Base-by-base conservation (phyloP, 257 asterid genomes). In the Marsdenia floribunda region DNA sequence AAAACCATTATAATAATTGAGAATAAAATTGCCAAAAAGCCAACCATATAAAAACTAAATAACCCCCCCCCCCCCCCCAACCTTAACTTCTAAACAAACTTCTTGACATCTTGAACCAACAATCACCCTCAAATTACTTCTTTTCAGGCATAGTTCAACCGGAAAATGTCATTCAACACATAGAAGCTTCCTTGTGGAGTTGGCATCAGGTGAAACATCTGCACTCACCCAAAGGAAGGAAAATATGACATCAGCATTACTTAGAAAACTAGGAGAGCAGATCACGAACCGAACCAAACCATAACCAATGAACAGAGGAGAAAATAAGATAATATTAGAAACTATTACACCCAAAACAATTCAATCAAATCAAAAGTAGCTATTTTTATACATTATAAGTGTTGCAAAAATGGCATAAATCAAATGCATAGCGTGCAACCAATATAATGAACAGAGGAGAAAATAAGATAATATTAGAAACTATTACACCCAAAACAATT, bases 161-260 rank as follows among this genome's bases (percentile, higher is more conserved):
- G 95, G 90, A 93, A 93, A 50, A 93, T 89, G 87, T 93, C 98
- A 60, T 93, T 93, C 73, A 78, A 78, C 82, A 93, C 98, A 19
- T 88, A 93, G 82, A 87, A 91, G 88, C 93, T 91, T 75, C 91
- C 97, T 76, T 83, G 93, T 53, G 88, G 86, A n/a, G 97, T 89
- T 22, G 96, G 96, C 87, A 93, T 86, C 91, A 93, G 82, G 74
- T 93, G 98, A 84, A 93, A 91, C 97, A 93, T 84, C 98, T 93
- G 95, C 72, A 75, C 29, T 6, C 49, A 52, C 22, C 18, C 22
- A 71, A 52, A 15, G 16, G 3, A 64, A 9, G 3, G 49, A 16
- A 52, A 52, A 52, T 2, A 37, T 65, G 68, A 64, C 14, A 10
- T 14, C 50, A 65, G 50, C 24, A 11, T 29, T 2, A 60, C 38